Evolutionary conservation across 1,284 basidiomycete genomes (phyloP).

Genomic region (Papiliotrema laurentii): DNA sequence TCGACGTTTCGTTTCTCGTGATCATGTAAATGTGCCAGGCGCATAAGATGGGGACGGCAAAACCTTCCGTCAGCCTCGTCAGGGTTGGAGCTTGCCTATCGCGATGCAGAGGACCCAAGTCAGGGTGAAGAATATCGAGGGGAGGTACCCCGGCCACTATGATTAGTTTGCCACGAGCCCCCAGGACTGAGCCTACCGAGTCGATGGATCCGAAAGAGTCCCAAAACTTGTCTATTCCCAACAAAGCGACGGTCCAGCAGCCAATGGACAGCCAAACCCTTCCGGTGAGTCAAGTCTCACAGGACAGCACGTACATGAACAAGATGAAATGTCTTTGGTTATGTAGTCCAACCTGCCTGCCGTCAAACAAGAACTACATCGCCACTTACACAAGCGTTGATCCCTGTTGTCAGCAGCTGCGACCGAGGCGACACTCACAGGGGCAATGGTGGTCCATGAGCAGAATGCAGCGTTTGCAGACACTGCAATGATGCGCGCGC

Average conservation of each 20-base stretch:
- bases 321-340: conserved; percentile 95
- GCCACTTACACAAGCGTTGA: conserved; percentile 76
- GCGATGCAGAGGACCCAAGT: conserved; percentile 73
- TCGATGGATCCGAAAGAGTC: conserved; percentile 57
- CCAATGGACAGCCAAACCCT: conserved; percentile 70
- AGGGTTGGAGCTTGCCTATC: conserved; percentile 40
- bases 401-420: conserved; percentile 57
- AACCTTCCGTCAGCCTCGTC: conserved; percentile 26
- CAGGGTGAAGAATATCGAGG: conserved; percentile 66
- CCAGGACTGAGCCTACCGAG: conserved; percentile 35
- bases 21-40: conserved; percentile 76
- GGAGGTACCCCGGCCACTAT: conserved; percentile 63
- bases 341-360: conserved; percentile 65
- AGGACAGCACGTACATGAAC: conserved; percentile 65
- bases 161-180: conserved; percentile 4
- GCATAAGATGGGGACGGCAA: conserved; percentile 76
- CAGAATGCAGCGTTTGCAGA: conserved; percentile 86
- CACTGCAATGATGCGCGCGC: conserved; percentile 91
- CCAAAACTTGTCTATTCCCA: conserved; percentile 59
- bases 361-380: neutral
- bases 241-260: conserved; percentile 56
- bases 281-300: neutral
- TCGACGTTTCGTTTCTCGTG: conserved; percentile 76
- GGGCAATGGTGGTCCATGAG: conserved; percentile 96
- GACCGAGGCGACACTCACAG: conserved; percentile 52